Evolutionary conservation across 2,329 filamentous ascomycete genomes (phyloP).

Genomic region (Trichothecium sympodiale): DNA sequence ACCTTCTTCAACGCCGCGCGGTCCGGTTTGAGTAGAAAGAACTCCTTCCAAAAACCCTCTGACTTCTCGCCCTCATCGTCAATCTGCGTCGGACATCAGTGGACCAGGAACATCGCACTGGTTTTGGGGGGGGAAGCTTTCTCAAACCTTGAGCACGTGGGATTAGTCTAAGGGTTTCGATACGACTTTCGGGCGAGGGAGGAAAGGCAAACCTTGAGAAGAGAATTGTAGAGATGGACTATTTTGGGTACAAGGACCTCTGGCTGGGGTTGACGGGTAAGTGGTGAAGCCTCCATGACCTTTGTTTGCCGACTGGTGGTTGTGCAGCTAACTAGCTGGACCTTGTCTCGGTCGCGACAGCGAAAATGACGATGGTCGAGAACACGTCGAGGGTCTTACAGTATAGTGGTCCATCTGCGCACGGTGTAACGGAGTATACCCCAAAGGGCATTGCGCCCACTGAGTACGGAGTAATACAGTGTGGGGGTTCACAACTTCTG

Average conservation of each 20-base stretch:
- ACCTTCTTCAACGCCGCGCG: constrained; percentile 54
- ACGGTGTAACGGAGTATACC: too few relatives aligned
- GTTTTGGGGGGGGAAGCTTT: constrained; percentile 4
- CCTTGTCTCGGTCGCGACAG: too few relatives aligned
- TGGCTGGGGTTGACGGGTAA: constrained; percentile 84
- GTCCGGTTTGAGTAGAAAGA: constrained; percentile 84
- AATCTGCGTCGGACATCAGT: constrained; percentile 35
- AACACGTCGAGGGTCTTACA: too few relatives aligned
- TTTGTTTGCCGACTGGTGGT: too few relatives aligned
- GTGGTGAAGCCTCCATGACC: constrained; percentile 76
- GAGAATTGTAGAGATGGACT: constrained; percentile 72
- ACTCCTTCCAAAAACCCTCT: constrained; percentile 91
- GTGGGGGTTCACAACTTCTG: too few relatives aligned
- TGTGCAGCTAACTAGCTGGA: too few relatives aligned
- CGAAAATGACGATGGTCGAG: too few relatives aligned
- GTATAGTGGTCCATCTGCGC: too few relatives aligned
- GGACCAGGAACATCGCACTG: constrained; percentile 9
- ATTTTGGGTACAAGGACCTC: constrained; percentile 92
- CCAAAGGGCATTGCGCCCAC: too few relatives aligned
- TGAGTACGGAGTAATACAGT: too few relatives aligned
- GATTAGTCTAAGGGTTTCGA: background rate
- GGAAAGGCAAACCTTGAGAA: constrained; percentile 55
- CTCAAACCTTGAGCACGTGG: constrained; percentile 11
- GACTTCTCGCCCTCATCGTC: constrained; percentile 58
- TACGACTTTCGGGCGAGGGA: constrained; percentile 1